Evolutionary conservation across 1,284 basidiomycete genomes (phyloP).

Genomic region (Pterulicium gracile): DNA sequence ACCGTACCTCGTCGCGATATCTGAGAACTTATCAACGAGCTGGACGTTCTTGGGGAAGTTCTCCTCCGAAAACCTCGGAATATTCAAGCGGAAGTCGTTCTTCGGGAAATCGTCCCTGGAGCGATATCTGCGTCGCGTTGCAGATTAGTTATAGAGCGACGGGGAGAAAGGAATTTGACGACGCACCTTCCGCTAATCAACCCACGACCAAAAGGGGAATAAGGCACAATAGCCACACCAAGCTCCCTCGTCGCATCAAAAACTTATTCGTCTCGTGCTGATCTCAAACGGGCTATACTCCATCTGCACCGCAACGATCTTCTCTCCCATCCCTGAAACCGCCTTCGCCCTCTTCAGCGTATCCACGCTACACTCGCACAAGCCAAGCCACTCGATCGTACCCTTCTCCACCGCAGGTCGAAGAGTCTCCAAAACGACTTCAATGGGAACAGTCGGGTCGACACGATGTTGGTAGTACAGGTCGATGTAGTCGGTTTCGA

Average conservation of each 20-base stretch:
- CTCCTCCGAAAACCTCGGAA: slow-evolving; percentile 21
- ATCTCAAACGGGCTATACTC: slow-evolving; percentile 40
- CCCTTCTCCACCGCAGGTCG: slow-evolving; percentile 22
- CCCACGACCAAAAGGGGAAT: slow-evolving; percentile 37
- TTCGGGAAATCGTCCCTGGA: slow-evolving; percentile 15
- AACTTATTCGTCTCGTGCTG: slow-evolving; percentile 17
- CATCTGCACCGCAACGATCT: slow-evolving; percentile 34
- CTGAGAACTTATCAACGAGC: slow-evolving; percentile 24
- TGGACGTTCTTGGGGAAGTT: slow-evolving; percentile 35
- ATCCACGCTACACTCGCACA: slow-evolving; percentile 33
- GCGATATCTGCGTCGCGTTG: slow-evolving; percentile 9
- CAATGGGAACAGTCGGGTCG: slow-evolving; percentile 19
- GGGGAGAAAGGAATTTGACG: slow-evolving; percentile 8
- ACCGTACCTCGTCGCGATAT: slow-evolving; percentile 19
- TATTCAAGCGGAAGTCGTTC: slow-evolving; percentile 11
- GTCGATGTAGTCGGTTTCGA: slow-evolving; percentile 17
- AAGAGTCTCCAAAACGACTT: slow-evolving; percentile 21
- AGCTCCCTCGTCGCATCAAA: slow-evolving; percentile 11
- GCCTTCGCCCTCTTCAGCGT: slow-evolving; percentile 38
- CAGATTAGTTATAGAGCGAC: slow-evolving; percentile 11
- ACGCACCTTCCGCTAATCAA: slow-evolving; percentile 37
- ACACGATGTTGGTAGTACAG: slow-evolving; percentile 20
- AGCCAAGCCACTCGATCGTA: slow-evolving; percentile 32
- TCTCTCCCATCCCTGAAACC: slow-evolving; percentile 17
- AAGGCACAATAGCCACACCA: slow-evolving; percentile 14